A percentile compares a stretch with the other conserved stretches of the same genome.
Conservation (phyloP, 164 flowering plant species). For the Annona cherimola region DNA sequence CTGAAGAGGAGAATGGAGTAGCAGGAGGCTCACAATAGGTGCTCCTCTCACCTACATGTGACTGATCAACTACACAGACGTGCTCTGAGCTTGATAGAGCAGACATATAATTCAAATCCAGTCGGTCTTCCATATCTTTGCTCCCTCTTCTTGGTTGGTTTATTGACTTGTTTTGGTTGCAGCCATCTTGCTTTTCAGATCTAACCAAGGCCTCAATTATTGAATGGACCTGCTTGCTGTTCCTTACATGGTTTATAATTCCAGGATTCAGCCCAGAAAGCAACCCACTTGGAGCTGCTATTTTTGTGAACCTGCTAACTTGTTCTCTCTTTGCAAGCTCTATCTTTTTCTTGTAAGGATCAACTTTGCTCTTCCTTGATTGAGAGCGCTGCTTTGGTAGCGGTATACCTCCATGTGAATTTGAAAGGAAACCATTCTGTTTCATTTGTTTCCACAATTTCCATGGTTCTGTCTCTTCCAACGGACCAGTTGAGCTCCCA, state of each 20-base stretch:
- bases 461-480: constrained; percentile 54
- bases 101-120: constrained; percentile 10
- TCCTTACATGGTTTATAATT: constrained; percentile 91
- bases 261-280: constrained; percentile 85
- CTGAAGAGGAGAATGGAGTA: constrained; percentile 16
- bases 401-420: constrained; percentile 60
- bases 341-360: constrained; percentile 54
- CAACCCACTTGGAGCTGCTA: constrained; percentile 95
- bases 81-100: constrained; percentile 20
- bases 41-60: constrained; percentile 19
- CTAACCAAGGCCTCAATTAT: constrained; percentile 78
- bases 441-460: constrained; percentile 78
- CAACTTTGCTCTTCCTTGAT: constrained; percentile 48
- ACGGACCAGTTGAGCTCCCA: constrained; percentile 53
- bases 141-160: constrained; percentile 20
- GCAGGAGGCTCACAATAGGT: constrained; percentile 10
- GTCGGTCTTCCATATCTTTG: constrained; percentile 10
- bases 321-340: constrained; percentile 88
- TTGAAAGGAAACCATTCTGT: constrained; percentile 72
- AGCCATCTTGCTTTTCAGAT: constrained; percentile 42
- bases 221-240: constrained; percentile 91
- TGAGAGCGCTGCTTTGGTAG: constrained; percentile 48
- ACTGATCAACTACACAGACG: constrained; percentile 21
- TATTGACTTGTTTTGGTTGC: constrained; percentile 20
- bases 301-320: constrained; percentile 66